Conservation (phyloP, 164 flowering plant genomes). For the Vitis vinifera region ASM3070453v1 NC_081817.1:3437001-3437500, state of each 20-base stretch:
- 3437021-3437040: slow-evolving; percentile 69
- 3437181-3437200: slow-evolving; percentile 54
- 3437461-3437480: slow-evolving; percentile 65
- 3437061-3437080: slow-evolving; percentile 74
- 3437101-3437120: slow-evolving; percentile 63
- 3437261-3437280: slow-evolving; percentile 57
- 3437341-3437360: too few species aligned
- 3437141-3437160: slow-evolving; percentile 61
- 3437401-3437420: slow-evolving; percentile 63
- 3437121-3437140: slow-evolving; percentile 59
- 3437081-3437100: slow-evolving; percentile 67
- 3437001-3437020: slow-evolving; percentile 50
- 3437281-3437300: not conserved
- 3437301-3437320: too few species aligned
- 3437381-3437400: slow-evolving; percentile 78
- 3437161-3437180: slow-evolving; percentile 69
- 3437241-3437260: slow-evolving; percentile 69
- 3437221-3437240: slow-evolving; percentile 66
- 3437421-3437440: slow-evolving; percentile 35
- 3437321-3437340: too few species aligned
- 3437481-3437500: slow-evolving; percentile 75
- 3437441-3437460: slow-evolving; percentile 60
- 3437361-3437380: not conserved
- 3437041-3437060: slow-evolving; percentile 60
- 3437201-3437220: slow-evolving; percentile 48